These are phyloP conservation scores for Saccharomyces jurei DNA, from an alignment of 805 yeast genomes.

Conservation along the genomic window DNA sequence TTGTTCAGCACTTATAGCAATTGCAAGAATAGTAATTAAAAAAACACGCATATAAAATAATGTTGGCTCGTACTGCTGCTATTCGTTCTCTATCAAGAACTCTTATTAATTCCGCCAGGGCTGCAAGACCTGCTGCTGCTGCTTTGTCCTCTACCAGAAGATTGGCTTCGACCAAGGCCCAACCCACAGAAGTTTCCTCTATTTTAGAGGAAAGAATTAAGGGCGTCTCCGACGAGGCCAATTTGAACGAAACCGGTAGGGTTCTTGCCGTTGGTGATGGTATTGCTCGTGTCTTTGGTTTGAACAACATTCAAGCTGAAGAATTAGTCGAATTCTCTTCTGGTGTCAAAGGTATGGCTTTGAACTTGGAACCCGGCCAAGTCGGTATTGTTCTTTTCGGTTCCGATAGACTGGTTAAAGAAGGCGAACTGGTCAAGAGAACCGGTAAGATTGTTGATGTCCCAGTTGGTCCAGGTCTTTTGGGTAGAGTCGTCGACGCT, in stretches of 20 bases:
- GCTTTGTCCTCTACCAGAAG: slow-evolving; percentile 65
- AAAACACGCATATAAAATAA: slow-evolving; percentile 26
- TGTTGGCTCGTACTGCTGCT: slow-evolving; percentile 83
- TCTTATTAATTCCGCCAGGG: slow-evolving; percentile 45
- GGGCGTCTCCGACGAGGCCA: slow-evolving; percentile 96
- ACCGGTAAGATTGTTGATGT: slow-evolving; percentile 99
- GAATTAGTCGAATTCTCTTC: slow-evolving; percentile 98
- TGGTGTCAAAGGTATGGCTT: slow-evolving; percentile 99
- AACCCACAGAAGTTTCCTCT: slow-evolving; percentile 98
- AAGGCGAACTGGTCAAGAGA: slow-evolving; percentile 99
- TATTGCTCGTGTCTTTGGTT: slow-evolving; percentile 99
- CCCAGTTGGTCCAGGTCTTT: slow-evolving; percentile 94
- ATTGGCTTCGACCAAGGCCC: slow-evolving; percentile 85
- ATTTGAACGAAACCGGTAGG: slow-evolving; percentile 98
- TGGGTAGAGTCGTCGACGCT: slow-evolving; percentile 99
- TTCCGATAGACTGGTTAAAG: slow-evolving; percentile 96
- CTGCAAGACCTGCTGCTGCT: slow-evolving; percentile 62
- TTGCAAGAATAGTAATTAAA: neutral
- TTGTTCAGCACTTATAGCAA: neutral
- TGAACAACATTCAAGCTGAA: slow-evolving; percentile 99
- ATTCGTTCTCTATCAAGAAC: slow-evolving; percentile 80
- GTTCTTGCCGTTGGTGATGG: slow-evolving; percentile 99
- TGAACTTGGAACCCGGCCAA: slow-evolving; percentile 99
- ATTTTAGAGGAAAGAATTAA: slow-evolving; percentile 98
- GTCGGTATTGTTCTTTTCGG: slow-evolving; percentile 99